Evolutionary conservation across 768 basidiomycete species (phyloP).

Genomic region (Tephrocybe sp.): DNA sequence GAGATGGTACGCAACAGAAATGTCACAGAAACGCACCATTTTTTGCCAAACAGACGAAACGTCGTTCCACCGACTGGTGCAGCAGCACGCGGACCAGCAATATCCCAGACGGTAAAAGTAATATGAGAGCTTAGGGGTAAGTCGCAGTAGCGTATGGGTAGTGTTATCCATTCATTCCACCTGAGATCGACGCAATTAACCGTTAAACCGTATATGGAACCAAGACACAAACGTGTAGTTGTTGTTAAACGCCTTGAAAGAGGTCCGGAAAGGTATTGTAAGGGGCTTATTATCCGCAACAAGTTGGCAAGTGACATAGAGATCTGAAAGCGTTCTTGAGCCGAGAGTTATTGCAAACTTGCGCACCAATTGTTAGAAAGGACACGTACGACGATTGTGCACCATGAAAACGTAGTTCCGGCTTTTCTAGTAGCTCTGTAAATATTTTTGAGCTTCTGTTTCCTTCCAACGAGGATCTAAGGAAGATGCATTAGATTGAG

Average conservation of each 20-base stretch:
- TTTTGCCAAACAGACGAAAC: conserved; percentile 88
- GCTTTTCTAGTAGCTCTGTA: conserved; percentile 79
- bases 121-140: conserved; percentile 87
- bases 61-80: conserved; percentile 90
- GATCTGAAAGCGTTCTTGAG: conserved; percentile 80
- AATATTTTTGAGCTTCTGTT: conserved; percentile 66
- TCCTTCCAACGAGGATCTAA: conserved; percentile 85
- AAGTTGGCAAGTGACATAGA: conserved; percentile 91
- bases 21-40: conserved; percentile 53
- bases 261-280: conserved; percentile 88
- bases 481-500: neutral
- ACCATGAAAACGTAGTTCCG: conserved; percentile 81
- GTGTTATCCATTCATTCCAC: conserved; percentile 95
- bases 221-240: conserved; percentile 60
- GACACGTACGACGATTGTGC: conserved; percentile 69
- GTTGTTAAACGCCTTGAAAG: conserved; percentile 89
- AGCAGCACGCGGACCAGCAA: conserved; percentile 75
- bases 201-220: neutral
- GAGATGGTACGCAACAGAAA: neutral
- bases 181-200: conserved; percentile 6
- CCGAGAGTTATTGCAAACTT: conserved; percentile 25
- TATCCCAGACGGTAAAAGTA: conserved; percentile 95
- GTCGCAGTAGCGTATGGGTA: conserved; percentile 93
- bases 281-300: conserved; percentile 91
- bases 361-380: conserved; percentile 10